These are phyloP conservation scores for Acephala macrosclerotiorum DNA, from an alignment of 2,329 filamentous ascomycete species.

Conservation along the genomic window DNA sequence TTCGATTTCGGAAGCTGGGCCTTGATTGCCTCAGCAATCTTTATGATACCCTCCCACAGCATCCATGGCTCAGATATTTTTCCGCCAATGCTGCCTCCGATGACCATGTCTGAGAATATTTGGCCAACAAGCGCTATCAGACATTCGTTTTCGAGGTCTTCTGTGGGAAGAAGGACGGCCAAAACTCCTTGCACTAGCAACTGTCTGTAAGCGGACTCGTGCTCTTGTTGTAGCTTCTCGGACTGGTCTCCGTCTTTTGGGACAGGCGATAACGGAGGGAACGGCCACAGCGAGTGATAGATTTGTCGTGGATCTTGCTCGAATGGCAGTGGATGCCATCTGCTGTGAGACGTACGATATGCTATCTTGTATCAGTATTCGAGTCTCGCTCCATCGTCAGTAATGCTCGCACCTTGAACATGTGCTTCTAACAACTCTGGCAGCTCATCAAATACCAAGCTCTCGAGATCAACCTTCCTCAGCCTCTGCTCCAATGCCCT, in stretches of 20 bases:
- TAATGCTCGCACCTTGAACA: conserved; percentile 68
- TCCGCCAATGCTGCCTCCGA: conserved; percentile 81
- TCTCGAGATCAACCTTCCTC: conserved; percentile 82
- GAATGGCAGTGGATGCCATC: conserved; percentile 64
- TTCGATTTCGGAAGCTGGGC: conserved; percentile 44
- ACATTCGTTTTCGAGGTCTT: conserved; percentile 89
- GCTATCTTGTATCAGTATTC: conserved; percentile 54
- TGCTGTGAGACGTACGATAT: conserved; percentile 72
- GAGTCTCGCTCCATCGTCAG: background rate
- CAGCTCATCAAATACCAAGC: conserved; percentile 85
- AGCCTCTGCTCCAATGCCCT: conserved; percentile 86
- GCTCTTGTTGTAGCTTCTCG: conserved; percentile 69
- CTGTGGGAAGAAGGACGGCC: conserved; percentile 85
- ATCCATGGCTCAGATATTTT: conserved; percentile 89
- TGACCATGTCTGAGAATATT: conserved; percentile 87
- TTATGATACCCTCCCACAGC: conserved; percentile 83
- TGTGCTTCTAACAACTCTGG: conserved; percentile 83
- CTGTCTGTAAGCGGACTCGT: conserved; percentile 86
- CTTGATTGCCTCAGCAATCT: conserved; percentile 62
- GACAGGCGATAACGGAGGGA: conserved; percentile 81
- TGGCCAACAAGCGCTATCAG: conserved; percentile 84
- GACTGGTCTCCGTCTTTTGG: conserved; percentile 59
- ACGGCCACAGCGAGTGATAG: conserved; percentile 84
- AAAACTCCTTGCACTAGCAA: conserved; percentile 85
- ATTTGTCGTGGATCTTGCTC: conserved; percentile 69